A percentile compares a stretch with the other conserved stretches of the same genome.
phyloP scores from a whole-genome alignment of 352 stramenopile genomes.

The Globisporangium rhizosaccharum region DNA sequence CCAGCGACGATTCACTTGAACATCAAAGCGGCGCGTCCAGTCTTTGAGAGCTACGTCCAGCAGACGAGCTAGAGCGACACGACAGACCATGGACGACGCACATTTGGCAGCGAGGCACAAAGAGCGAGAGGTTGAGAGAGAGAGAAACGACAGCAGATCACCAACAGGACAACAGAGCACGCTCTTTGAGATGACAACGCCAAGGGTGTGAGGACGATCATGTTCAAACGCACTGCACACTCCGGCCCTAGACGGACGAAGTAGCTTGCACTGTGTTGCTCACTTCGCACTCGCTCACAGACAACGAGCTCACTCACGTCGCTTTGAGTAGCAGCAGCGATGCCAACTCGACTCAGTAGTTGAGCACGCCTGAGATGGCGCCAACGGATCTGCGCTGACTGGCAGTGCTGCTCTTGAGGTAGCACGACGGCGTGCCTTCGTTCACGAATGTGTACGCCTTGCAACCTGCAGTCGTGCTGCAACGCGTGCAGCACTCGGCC shows the following conservation, averaged over 20 bases:
- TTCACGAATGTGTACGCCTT: conserved; percentile 43
- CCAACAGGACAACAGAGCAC: too few relatives aligned
- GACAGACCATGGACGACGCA: neutral
- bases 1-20: conserved; percentile 95
- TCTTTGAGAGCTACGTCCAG: conserved; percentile 97
- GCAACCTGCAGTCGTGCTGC: conserved; percentile 28
- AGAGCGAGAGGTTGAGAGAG: neutral
- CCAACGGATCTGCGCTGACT: neutral
- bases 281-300: too few relatives aligned
- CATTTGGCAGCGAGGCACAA: neutral
- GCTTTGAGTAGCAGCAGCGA: too few relatives aligned
- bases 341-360: neutral
- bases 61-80: conserved; percentile 64
- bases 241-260: too few relatives aligned
- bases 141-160: too few relatives aligned
- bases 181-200: too few relatives aligned
- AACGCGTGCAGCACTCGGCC: conserved; percentile 32
- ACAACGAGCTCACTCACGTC: too few relatives aligned
- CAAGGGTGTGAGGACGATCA: too few relatives aligned
- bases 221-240: too few relatives aligned
- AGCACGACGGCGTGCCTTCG: conserved; percentile 24
- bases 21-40: conserved; percentile 93
- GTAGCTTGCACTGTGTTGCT: too few relatives aligned
- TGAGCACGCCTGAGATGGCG: neutral
- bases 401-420: conserved; percentile 25